Percentiles rank a stretch among this genome's conserved stretches.
Evolutionary conservation across 202 grass and related monocot species (phyloP).

Genomic region (Digitaria exilis): DNA sequence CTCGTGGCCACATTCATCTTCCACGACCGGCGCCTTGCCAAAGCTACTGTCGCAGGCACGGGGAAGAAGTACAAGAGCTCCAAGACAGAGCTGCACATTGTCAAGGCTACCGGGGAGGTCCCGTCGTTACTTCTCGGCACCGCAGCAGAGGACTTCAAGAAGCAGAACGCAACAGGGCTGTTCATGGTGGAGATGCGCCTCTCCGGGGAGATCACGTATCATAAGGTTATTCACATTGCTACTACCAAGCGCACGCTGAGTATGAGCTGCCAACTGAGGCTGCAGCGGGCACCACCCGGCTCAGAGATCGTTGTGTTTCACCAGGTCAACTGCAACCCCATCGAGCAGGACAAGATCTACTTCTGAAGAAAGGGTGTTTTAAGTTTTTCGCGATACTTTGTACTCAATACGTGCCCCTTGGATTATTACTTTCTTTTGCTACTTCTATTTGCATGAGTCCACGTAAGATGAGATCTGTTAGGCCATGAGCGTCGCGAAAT

Average conservation of each 20-base stretch:
- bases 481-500: too few relatives aligned
- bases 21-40: slow-evolving; percentile 18
- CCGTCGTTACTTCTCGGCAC: not conserved
- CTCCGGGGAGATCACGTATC: not conserved
- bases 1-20: slow-evolving; percentile 21
- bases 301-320: not conserved
- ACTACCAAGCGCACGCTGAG: not conserved
- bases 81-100: not conserved
- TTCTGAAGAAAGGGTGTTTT: too few relatives aligned
- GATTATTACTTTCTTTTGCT: too few relatives aligned
- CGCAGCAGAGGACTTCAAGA: slow-evolving; percentile 7
- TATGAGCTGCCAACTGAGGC: not conserved
- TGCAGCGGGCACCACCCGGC: not conserved
- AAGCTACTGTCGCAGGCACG: not conserved
- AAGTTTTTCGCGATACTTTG: too few relatives aligned
- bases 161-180: slow-evolving; percentile 9
- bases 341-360: too few relatives aligned
- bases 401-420: too few relatives aligned
- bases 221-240: not conserved
- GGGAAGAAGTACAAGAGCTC: not conserved
- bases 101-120: not conserved
- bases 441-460: too few relatives aligned
- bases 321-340: not conserved
- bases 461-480: too few relatives aligned
- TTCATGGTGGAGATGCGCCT: slow-evolving; percentile 27